Conservation (phyloP, 768 basidiomycete species). For the Termitomyces sp. region DNA sequence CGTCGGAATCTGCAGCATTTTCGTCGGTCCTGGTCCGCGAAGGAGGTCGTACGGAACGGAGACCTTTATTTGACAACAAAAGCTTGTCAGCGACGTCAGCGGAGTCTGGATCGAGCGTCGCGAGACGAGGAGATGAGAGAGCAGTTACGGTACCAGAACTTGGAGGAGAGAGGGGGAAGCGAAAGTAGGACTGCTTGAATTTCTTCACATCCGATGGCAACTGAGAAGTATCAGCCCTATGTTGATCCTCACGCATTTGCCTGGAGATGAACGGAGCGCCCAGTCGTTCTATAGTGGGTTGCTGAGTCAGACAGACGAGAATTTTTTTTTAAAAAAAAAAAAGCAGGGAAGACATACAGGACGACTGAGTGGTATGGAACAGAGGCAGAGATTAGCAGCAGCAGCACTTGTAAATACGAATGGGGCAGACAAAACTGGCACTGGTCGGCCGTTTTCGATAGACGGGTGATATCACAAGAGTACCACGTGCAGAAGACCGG, state of each 20-base stretch:
- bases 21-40: slow-evolving; percentile 23
- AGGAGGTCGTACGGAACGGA: slow-evolving; percentile 22
- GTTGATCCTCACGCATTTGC: slow-evolving; percentile 14
- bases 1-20: slow-evolving; percentile 38
- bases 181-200: slow-evolving; percentile 23
- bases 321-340: slow-evolving; percentile 14
- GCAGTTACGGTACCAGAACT: slow-evolving; percentile 37
- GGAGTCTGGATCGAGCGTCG: slow-evolving; percentile 20
- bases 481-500: slow-evolving; percentile 26
- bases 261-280: slow-evolving; percentile 11
- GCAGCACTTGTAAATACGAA: not conserved
- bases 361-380: not conserved
- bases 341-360: slow-evolving; percentile 8
- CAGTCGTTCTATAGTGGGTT: not conserved
- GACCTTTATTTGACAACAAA: slow-evolving; percentile 6
- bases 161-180: slow-evolving; percentile 44
- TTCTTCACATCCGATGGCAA: slow-evolving; percentile 16
- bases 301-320: slow-evolving; percentile 13
- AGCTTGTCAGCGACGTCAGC: slow-evolving; percentile 19
- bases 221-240: slow-evolving; percentile 6
- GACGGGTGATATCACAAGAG: slow-evolving; percentile 16
- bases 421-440: not conserved
- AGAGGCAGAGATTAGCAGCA: not conserved
- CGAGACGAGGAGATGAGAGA: slow-evolving; percentile 31
- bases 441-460: slow-evolving; percentile 6